Conservation (phyloP, 2,329 filamentous ascomycete genomes). For the Colletotrichum tabaci region DNA sequence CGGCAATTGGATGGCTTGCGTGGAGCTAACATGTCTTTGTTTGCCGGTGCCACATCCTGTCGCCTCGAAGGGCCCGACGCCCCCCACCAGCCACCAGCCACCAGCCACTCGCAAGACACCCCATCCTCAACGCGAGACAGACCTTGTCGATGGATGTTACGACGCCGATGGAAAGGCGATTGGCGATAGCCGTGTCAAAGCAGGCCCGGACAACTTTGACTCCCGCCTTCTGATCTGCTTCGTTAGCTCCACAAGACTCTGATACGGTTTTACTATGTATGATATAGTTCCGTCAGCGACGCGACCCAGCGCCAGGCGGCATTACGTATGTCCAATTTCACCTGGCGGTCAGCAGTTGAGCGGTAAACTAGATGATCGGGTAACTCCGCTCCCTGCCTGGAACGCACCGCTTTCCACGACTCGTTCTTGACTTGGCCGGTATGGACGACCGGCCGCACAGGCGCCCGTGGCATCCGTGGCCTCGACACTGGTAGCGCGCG, state of each 20-base stretch:
- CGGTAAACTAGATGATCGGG: not conserved
- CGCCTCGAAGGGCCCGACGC: constrained; percentile 11
- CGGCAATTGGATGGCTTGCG: not conserved
- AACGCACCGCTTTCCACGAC: constrained; percentile 32
- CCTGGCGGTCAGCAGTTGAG: constrained; percentile 26
- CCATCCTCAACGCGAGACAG: not conserved
- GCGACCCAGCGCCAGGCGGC: constrained; percentile 22
- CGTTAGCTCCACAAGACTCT: not conserved
- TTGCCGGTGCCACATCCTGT: constrained; percentile 18
- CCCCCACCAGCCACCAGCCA: not conserved
- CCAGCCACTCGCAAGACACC: constrained; percentile 21
- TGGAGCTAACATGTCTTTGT: constrained; percentile 6
- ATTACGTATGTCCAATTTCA: constrained; percentile 37
- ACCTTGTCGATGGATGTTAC: not conserved
- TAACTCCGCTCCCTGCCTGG: constrained; percentile 23
- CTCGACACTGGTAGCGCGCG: constrained; percentile 5
- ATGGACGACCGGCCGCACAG: not conserved
- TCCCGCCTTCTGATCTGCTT: not conserved
- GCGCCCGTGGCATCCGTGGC: not conserved
- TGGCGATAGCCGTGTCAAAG: constrained; percentile 8
- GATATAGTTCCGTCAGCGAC: constrained; percentile 26
- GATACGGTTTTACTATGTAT: constrained; percentile 10
- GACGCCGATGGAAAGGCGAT: not conserved
- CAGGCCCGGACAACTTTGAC: constrained; percentile 6
- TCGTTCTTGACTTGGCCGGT: constrained; percentile 23